Conservation (phyloP, 768 basidiomycete species). For the Daedalea quercina region DNA sequence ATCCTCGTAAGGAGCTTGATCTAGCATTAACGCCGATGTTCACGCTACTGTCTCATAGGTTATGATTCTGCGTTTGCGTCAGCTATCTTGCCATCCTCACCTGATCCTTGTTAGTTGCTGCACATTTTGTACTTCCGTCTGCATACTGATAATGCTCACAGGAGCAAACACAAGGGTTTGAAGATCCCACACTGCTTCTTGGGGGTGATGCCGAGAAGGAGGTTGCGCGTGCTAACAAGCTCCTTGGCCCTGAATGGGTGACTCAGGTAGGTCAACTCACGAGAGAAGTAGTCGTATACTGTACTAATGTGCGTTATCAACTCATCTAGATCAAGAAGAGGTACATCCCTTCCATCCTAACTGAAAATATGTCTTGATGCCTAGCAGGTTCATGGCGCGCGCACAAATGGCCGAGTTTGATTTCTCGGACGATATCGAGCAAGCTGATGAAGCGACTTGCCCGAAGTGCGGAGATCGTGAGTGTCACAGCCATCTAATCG, state of each 20-base stretch:
- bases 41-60: slow-evolving; percentile 31
- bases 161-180: slow-evolving; percentile 37
- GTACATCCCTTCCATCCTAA: slow-evolving; percentile 10
- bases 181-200: slow-evolving; percentile 45
- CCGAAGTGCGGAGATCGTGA: slow-evolving; percentile 62
- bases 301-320: neutral
- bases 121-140: neutral
- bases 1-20: slow-evolving; percentile 32
- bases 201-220: slow-evolving; percentile 47
- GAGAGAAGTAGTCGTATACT: neutral
- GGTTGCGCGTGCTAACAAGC: slow-evolving; percentile 41
- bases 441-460: slow-evolving; percentile 42
- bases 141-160: slow-evolving; percentile 9
- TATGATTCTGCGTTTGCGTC: slow-evolving; percentile 70
- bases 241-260: slow-evolving; percentile 40
- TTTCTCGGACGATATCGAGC: slow-evolving; percentile 43
- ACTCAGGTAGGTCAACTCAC: slow-evolving; percentile 9
- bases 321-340: slow-evolving; percentile 30
- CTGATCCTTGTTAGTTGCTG: slow-evolving; percentile 47
- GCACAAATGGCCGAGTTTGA: slow-evolving; percentile 39
- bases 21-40: neutral
- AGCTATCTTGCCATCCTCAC: slow-evolving; percentile 67
- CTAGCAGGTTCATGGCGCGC: slow-evolving; percentile 38
- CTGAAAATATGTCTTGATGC: neutral
- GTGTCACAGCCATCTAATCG: neutral